phyloP scores from a whole-genome alignment of 345 rosid species.

The Corchorus capsularis region DNA sequence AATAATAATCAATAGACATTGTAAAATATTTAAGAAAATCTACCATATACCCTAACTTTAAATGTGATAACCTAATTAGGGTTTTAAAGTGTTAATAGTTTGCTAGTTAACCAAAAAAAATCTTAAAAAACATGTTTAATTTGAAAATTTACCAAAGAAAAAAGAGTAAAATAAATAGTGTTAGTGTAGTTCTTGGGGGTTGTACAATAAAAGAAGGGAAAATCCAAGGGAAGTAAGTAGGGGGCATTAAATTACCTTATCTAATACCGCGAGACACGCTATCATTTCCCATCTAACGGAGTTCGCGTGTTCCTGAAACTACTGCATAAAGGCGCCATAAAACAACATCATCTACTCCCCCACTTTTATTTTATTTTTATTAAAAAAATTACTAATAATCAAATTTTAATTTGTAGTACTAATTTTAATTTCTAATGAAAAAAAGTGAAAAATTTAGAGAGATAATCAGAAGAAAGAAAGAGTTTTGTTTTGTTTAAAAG shows the following conservation, averaged over 20 bases:
- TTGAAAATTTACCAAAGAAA: neutral
- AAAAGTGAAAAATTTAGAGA: neutral
- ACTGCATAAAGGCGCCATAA: slow-evolving; percentile 35
- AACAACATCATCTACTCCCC: neutral
- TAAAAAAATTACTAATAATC: neutral
- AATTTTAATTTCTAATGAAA: neutral
- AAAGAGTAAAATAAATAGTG: neutral
- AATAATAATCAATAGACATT: too few species aligned
- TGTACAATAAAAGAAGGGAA: neutral
- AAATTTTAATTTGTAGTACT: neutral
- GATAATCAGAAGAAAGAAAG: neutral
- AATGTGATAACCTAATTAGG: too few species aligned
- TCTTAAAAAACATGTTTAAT: neutral
- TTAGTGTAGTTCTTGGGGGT: neutral
- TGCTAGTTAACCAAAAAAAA: too few species aligned
- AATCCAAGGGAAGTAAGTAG: neutral
- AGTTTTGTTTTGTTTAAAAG: slow-evolving; percentile 19
- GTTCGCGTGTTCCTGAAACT: slow-evolving; percentile 48
- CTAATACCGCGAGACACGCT: slow-evolving; percentile 21
- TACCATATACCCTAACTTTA: too few species aligned
- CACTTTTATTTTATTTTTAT: neutral
- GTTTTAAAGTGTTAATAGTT: too few species aligned
- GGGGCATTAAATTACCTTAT: neutral
- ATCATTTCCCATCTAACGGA: slow-evolving; percentile 36
- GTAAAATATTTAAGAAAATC: too few species aligned